A percentile compares a stretch with the other conserved stretches of the same genome.
These are phyloP conservation scores for Ophiostoma populinum DNA, from an alignment of 2,329 filamentous ascomycete species.

Conservation along the genomic window DNA sequence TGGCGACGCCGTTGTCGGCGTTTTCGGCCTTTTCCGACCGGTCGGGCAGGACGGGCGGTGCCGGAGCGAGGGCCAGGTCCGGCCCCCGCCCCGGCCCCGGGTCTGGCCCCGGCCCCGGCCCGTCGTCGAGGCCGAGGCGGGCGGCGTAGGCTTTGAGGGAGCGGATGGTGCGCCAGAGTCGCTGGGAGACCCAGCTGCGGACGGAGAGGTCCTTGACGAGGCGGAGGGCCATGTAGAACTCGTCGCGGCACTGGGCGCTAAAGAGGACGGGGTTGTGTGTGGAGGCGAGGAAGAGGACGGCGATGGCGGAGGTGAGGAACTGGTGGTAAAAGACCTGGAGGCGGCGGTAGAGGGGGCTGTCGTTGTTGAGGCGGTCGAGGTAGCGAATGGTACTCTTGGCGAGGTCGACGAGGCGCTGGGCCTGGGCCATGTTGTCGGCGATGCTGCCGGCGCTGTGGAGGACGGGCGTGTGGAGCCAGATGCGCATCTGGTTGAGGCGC, in stretches of 20 bases:
- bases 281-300: conserved; percentile 59
- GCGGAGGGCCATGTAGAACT: conserved; percentile 65
- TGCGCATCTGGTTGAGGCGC: conserved; percentile 52
- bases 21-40: conserved; percentile 19
- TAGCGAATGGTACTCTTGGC: conserved; percentile 63
- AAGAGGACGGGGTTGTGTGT: conserved; percentile 60
- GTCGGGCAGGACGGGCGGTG: not conserved
- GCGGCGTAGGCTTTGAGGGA: conserved; percentile 57
- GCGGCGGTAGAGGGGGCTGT: conserved; percentile 51
- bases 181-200: conserved; percentile 53
- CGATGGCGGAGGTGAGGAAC: conserved; percentile 58
- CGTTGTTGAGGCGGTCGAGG: conserved; percentile 52
- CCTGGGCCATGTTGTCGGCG: conserved; percentile 54
- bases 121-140: conserved; percentile 42
- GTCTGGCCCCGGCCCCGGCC: too few species aligned
- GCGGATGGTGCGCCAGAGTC: conserved; percentile 56
- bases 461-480: conserved; percentile 61
- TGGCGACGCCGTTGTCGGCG: conserved; percentile 26
- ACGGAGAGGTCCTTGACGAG: conserved; percentile 56
- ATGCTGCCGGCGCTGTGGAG: conserved; percentile 75
- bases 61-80: too few species aligned
- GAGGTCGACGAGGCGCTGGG: conserved; percentile 56
- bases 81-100: too few species aligned
- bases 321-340: conserved; percentile 69
- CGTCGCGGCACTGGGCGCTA: conserved; percentile 48